Conservation (phyloP, 495 filamentous ascomycete species). For the Niebla homalea region DNA sequence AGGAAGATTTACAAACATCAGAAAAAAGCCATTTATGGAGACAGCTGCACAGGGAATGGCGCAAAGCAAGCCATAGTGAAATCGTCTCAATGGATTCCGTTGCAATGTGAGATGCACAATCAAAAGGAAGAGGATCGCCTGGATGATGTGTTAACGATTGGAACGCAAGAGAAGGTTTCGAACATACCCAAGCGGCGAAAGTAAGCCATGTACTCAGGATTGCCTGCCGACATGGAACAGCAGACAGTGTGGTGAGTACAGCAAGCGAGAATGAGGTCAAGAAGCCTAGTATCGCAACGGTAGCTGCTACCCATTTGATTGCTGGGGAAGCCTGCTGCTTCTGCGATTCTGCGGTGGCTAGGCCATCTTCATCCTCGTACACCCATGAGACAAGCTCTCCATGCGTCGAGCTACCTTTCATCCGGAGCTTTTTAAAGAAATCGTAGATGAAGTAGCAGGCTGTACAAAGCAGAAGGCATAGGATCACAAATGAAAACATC, state of each 20-base stretch:
- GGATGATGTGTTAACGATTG: not conserved
- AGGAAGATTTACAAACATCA: too few species aligned
- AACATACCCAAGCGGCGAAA: constrained; percentile 34
- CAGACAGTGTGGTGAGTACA: constrained; percentile 25
- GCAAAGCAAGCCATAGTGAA: constrained; percentile 32
- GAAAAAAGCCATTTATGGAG: not conserved
- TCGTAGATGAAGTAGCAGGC: too few species aligned
- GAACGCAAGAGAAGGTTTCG: not conserved
- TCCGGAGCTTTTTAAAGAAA: too few species aligned
- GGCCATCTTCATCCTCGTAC: constrained; percentile 53
- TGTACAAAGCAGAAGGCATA: too few species aligned
- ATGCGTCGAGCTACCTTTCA: not conserved
- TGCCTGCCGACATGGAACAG: constrained; percentile 11
- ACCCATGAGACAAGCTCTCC: constrained; percentile 11
- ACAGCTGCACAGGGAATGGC: constrained; percentile 29
- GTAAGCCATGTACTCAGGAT: constrained; percentile 24
- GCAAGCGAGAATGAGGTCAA: constrained; percentile 30
- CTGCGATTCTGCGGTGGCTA: constrained; percentile 41
- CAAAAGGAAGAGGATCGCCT: constrained; percentile 32
- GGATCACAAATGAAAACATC: too few species aligned
- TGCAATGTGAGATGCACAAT: constrained; percentile 17
- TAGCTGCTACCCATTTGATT: constrained; percentile 32
- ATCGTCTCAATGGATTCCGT: constrained; percentile 32
- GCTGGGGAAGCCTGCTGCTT: constrained; percentile 36
- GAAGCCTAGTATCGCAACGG: constrained; percentile 32